Percentiles rank a stretch among this genome's conserved stretches.
These are phyloP conservation scores for Orbilia blumenaviensis DNA, from an alignment of 2,329 filamentous ascomycete genomes.

Conservation along the genomic window DNA sequence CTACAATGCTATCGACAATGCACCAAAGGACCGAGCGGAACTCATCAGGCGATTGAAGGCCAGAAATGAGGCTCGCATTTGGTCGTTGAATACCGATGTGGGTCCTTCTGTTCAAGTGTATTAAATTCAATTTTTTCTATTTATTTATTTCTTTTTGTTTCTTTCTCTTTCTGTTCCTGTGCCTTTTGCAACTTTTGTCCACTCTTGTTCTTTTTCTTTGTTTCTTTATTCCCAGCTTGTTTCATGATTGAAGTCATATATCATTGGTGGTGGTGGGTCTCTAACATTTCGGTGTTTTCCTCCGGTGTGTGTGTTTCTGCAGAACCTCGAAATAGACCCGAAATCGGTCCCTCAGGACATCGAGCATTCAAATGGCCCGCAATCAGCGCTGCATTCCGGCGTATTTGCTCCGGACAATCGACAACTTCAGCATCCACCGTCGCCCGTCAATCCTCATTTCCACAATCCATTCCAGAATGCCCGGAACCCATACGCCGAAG, in stretches of 20 bases:
- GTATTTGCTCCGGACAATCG: constrained; percentile 68
- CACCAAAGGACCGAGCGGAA: constrained; percentile 71
- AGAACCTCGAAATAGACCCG: constrained; percentile 56
- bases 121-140: constrained; percentile 10
- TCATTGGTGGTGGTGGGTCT: too few relatives aligned
- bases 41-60: constrained; percentile 86
- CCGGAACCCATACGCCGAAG: constrained; percentile 71
- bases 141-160: constrained; percentile 2
- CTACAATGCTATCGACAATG: constrained; percentile 13
- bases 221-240: too few relatives aligned
- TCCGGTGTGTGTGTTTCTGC: constrained; percentile 54
- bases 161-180: constrained; percentile 23
- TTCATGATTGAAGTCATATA: too few relatives aligned
- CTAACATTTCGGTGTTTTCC: not conserved
- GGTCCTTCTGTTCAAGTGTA: constrained; percentile 47
- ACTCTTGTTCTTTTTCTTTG: not conserved
- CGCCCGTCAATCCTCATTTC: constrained; percentile 61
- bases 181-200: not conserved
- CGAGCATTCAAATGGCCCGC: constrained; percentile 71
- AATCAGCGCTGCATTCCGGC: constrained; percentile 76
- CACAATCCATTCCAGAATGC: constrained; percentile 60
- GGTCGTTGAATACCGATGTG: constrained; percentile 73
- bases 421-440: constrained; percentile 60
- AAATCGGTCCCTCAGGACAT: constrained; percentile 57
- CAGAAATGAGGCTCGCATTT: constrained; percentile 74